Conservation (phyloP, 2,329 filamentous ascomycete species). For the Ophiostoma tasmaniense region DNA sequence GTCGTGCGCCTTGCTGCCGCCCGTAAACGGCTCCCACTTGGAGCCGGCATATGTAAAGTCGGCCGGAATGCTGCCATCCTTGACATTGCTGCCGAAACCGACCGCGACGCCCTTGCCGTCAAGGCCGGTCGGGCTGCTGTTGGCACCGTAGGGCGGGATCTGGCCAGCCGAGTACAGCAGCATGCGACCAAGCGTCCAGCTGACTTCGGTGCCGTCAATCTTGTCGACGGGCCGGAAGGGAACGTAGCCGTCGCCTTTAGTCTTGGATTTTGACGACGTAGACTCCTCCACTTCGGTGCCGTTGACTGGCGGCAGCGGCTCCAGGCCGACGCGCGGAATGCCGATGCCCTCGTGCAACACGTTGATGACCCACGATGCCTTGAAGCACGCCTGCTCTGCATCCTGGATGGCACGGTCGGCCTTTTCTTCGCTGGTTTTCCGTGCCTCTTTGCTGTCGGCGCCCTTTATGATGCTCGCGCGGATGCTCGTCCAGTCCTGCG, state of each 20-base stretch:
- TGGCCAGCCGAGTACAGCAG: constrained; percentile 89
- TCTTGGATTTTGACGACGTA: constrained; percentile 26
- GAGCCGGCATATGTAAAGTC: constrained; percentile 83
- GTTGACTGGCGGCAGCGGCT: constrained; percentile 56
- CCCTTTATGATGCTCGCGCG: constrained; percentile 42
- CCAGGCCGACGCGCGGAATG: constrained; percentile 74
- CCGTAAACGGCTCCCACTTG: constrained; percentile 33
- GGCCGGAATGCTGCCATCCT: constrained; percentile 46
- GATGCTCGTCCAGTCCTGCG: constrained; percentile 71
- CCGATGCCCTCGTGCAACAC: constrained; percentile 94
- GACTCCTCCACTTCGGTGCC: constrained; percentile 54
- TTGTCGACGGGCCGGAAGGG: constrained; percentile 91
- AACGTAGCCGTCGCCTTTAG: constrained; percentile 55
- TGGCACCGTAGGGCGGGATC: constrained; percentile 52
- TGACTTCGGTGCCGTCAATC: constrained; percentile 83
- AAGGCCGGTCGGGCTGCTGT: neutral
- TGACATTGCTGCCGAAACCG: constrained; percentile 83
- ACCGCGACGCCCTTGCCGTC: constrained; percentile 57
- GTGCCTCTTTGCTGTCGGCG: constrained; percentile 50
- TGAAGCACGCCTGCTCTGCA: constrained; percentile 88
- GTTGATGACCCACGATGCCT: constrained; percentile 96
- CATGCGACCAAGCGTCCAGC: constrained; percentile 96
- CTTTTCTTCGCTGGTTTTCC: constrained; percentile 39
- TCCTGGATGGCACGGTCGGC: constrained; percentile 69
- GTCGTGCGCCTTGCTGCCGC: constrained; percentile 45